A percentile compares a stretch with the other conserved stretches of the same genome.
These are phyloP conservation scores for Paratinospora sagittata DNA, from an alignment of 164 flowering plant species.

Conservation along the genomic window DNA sequence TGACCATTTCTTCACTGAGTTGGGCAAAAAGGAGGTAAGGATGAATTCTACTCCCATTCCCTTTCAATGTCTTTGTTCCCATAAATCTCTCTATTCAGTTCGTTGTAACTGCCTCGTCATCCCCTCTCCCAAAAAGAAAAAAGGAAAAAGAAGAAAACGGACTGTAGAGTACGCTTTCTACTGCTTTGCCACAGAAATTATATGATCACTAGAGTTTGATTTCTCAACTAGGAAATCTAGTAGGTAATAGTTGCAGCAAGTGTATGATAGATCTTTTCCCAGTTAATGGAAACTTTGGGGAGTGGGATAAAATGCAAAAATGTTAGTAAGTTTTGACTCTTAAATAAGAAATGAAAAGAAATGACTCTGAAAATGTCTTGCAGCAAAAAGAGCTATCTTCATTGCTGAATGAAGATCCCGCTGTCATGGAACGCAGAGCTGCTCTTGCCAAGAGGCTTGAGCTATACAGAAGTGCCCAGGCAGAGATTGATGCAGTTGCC, in stretches of 20 bases:
- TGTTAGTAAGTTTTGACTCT: background rate
- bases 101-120: background rate
- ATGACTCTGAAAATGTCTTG: constrained; percentile 13
- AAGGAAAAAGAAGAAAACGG: background rate
- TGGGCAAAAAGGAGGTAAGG: constrained; percentile 73
- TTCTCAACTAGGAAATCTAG: background rate
- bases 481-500: constrained; percentile 48
- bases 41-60: background rate
- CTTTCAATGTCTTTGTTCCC: background rate
- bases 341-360: background rate
- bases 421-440: constrained; percentile 71
- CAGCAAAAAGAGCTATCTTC: constrained; percentile 59
- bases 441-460: constrained; percentile 79
- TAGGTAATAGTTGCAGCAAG: background rate
- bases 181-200: background rate
- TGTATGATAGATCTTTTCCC: background rate
- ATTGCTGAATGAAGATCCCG: constrained; percentile 86
- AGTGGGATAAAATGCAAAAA: background rate
- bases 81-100: background rate
- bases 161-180: background rate
- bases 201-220: background rate
- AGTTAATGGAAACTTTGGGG: background rate
- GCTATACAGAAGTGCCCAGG: constrained; percentile 80
- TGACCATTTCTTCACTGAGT: constrained; percentile 74
- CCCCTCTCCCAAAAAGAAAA: background rate